Evolutionary conservation across 2,329 filamentous ascomycete species (phyloP).

Genomic region (Aspergillus vadensis): DNA sequence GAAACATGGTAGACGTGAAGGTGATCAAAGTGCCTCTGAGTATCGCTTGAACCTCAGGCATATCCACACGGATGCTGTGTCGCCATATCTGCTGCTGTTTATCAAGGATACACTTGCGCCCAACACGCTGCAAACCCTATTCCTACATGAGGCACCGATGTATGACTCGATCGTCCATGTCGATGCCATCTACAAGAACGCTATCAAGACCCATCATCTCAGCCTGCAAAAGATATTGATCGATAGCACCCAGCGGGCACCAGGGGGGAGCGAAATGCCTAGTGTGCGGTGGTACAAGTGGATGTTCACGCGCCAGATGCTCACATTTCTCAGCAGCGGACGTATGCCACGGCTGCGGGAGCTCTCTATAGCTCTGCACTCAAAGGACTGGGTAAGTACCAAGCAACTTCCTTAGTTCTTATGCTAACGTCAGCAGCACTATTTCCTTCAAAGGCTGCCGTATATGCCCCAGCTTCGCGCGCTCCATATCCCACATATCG

Average conservation of each 20-base stretch:
- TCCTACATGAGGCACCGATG: constrained; percentile 67
- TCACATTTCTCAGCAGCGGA: constrained; percentile 74
- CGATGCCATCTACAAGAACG: constrained; percentile 69
- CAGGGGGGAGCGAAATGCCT: constrained; percentile 40
- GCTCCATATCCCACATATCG: constrained; percentile 69
- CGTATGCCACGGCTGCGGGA: constrained; percentile 72
- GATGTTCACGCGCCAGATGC: constrained; percentile 68
- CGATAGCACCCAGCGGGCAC: constrained; percentile 64
- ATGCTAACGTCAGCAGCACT: constrained; percentile 58
- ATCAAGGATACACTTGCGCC: constrained; percentile 76
- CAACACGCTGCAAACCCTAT: constrained; percentile 76
- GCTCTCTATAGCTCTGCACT: constrained; percentile 71
- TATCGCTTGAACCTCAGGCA: constrained; percentile 70
- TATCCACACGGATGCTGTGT: constrained; percentile 74
- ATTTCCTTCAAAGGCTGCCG: constrained; percentile 74
- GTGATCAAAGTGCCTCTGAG: constrained; percentile 37
- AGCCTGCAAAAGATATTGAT: constrained; percentile 74
- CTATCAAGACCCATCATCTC: constrained; percentile 68
- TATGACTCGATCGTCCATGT: constrained; percentile 64
- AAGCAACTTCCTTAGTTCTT: neutral
- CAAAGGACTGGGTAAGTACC: constrained; percentile 72
- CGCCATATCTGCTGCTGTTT: constrained; percentile 69
- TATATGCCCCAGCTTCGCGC: constrained; percentile 70
- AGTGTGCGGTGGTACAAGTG: constrained; percentile 65
- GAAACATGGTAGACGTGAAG: constrained; percentile 13